Base-by-base conservation (phyloP, 371 early-diverging fungal genomes). In the Cokeromyces recurvatus region DNA sequence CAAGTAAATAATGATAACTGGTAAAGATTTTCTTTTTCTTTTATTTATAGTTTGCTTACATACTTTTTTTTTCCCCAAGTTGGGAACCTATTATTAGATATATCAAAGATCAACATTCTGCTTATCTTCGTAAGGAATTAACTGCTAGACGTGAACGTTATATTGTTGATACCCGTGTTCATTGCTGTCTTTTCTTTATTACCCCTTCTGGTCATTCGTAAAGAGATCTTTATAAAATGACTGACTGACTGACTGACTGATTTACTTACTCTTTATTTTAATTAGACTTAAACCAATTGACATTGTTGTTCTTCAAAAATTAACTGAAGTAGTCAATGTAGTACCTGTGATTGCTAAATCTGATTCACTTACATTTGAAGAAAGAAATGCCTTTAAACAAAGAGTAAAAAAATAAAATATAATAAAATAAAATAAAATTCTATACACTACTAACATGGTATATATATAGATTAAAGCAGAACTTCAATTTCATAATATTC, bases 81-180 rank as follows among this genome's bases (percentile, higher is more conserved):
- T 91, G 91, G 91, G 89, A 87, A 52, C 89, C 89, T 21, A 89
- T 91, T 38, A 82, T 90, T 68, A 89, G 88, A 58, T 92, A 93
- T 64, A 90, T 95, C 57, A 87, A 90, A 74, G 92, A 92, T 61
- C 93, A 92, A 69, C 91, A 92, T 68, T 86, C 88, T 19, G 83
- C 87, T 50, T 92, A 89, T 68, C 72, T 92, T 55, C 91, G 84
- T 70, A 91, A 86, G 62, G 93, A 87, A 68, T 74, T 88, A 43
- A 89, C 90, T 43, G 89, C 93, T 37, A 80, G 75, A 48, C 91
- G 91, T 60, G 83, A 80, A 53, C 85, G 88, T 51, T 57, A 91
- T 24, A 90, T 92, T 66, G 82, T 85, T 64, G 93, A 92, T 61
- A 84, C 81, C 38, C 66, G 91, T 39, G 78, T 92, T 53, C 91